These are phyloP conservation scores for Malassezia equina DNA, from an alignment of 1,284 basidiomycete species.

Conservation along the genomic window DNA sequence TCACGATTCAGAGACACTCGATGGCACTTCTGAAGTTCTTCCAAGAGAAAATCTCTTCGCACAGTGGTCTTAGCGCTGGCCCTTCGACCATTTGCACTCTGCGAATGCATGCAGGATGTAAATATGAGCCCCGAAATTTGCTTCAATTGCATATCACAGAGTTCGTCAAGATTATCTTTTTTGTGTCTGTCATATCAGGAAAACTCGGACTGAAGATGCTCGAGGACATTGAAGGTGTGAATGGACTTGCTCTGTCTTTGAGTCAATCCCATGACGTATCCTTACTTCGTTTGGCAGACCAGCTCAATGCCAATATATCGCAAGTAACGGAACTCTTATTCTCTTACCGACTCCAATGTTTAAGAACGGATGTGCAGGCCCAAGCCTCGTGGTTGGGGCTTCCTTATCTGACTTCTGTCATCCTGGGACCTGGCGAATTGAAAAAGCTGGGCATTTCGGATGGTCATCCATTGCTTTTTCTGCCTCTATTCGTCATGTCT, in stretches of 20 bases:
- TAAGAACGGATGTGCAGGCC: background rate
- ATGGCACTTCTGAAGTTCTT: slow-evolving; percentile 6
- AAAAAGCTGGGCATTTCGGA: slow-evolving; percentile 4
- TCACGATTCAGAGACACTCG: slow-evolving; percentile 5
- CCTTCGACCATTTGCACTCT: background rate
- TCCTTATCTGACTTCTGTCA: background rate
- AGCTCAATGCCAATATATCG: background rate
- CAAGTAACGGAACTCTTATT: background rate
- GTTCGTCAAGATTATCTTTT: slow-evolving; percentile 4
- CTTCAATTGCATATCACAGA: slow-evolving; percentile 8
- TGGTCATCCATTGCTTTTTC: slow-evolving; percentile 9
- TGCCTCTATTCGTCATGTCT: slow-evolving; percentile 4
- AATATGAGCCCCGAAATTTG: slow-evolving; percentile 2
- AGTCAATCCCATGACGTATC: background rate
- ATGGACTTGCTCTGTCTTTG: background rate
- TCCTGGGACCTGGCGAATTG: slow-evolving; percentile 5
- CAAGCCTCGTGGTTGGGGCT: slow-evolving; percentile 13
- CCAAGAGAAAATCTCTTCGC: background rate
- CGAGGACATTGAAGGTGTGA: background rate
- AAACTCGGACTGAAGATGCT: slow-evolving; percentile 7
- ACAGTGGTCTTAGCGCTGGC: background rate
- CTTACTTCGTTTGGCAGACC: slow-evolving; percentile 8
- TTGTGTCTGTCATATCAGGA: slow-evolving; percentile 7
- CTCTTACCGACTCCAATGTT: slow-evolving; percentile 3
- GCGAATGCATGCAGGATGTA: background rate